Conservation (phyloP, 1,284 basidiomycete species). For the Ceratobasidium sp. region DNA sequence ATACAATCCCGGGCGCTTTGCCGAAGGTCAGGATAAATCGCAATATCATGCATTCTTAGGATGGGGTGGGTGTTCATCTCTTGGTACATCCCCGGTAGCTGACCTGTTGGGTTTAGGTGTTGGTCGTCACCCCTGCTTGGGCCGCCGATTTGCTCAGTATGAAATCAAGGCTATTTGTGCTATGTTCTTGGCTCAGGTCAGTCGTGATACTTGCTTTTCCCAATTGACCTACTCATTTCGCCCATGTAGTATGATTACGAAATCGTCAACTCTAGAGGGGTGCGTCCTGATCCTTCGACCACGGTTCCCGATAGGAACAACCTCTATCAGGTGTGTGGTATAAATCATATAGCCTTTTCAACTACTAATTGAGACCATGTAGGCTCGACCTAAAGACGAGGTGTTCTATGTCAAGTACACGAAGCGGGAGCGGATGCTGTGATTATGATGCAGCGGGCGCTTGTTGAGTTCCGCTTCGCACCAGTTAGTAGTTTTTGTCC, state of each 20-base stretch:
- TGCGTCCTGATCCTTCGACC: conserved; percentile 24
- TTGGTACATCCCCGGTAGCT: neutral
- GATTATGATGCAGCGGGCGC: neutral
- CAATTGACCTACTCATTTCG: neutral
- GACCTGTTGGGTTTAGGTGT: neutral
- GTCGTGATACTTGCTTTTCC: neutral
- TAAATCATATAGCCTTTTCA: neutral
- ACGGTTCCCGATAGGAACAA: conserved; percentile 41
- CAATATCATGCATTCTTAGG: conserved; percentile 35
- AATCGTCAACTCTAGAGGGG: conserved; percentile 21
- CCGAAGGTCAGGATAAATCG: conserved; percentile 35
- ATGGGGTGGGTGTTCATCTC: conserved; percentile 14
- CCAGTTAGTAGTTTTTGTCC: neutral
- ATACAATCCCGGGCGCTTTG: conserved; percentile 21
- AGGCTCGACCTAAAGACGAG: conserved; percentile 38
- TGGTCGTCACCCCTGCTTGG: conserved; percentile 35
- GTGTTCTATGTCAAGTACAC: conserved; percentile 24
- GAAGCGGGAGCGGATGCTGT: conserved; percentile 14
- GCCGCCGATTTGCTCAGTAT: conserved; percentile 34
- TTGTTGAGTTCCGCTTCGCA: neutral
- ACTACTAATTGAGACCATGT: neutral
- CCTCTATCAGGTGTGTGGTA: conserved; percentile 21
- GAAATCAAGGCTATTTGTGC: conserved; percentile 35
- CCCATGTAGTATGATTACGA: conserved; percentile 18
- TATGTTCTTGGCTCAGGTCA: conserved; percentile 28